phyloP scores from a whole-genome alignment of 176 grass and related monocot species.

The Aegilops longissima region DNA sequence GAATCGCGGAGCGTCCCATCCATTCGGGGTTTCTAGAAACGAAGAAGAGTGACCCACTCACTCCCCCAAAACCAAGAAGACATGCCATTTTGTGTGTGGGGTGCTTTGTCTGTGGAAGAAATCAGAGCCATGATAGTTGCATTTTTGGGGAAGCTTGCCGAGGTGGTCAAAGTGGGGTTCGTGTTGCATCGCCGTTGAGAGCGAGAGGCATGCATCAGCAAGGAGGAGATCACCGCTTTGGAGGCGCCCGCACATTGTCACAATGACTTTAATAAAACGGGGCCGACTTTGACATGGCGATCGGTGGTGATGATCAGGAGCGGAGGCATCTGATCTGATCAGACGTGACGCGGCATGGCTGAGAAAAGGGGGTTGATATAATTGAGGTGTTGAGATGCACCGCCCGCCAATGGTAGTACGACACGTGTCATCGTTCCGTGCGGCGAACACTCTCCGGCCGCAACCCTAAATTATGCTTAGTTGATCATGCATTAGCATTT shows the following conservation, averaged over 20 bases:
- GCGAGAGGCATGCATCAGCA: slow-evolving; percentile 27
- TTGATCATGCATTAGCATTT: slow-evolving; percentile 1
- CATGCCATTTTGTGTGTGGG: slow-evolving; percentile 22
- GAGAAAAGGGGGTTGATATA: neutral
- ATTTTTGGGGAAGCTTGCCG: slow-evolving; percentile 27
- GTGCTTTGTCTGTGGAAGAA: neutral
- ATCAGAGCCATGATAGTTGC: neutral
- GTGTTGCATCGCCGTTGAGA: slow-evolving; percentile 26
- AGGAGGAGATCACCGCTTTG: slow-evolving; percentile 13
- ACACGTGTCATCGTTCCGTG: neutral
- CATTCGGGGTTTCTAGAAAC: neutral
- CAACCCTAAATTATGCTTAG: neutral
- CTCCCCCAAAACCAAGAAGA: slow-evolving; percentile 18
- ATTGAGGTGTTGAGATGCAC: slow-evolving; percentile 27
- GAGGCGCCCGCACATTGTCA: slow-evolving; percentile 66
- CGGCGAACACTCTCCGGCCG: neutral
- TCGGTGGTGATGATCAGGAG: slow-evolving; percentile 8
- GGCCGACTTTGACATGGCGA: slow-evolving; percentile 21
- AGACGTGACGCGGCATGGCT: slow-evolving; percentile 48
- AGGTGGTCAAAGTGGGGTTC: slow-evolving; percentile 42
- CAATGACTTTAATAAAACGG: slow-evolving; percentile 41
- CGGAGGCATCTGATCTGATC: slow-evolving; percentile 27
- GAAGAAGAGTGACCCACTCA: neutral
- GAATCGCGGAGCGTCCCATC: neutral
- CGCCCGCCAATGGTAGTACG: neutral